A percentile compares a stretch with the other conserved stretches of the same genome.
Conservation (phyloP, 2,329 filamentous ascomycete species). For the Diplodia scrobiculata region DNA sequence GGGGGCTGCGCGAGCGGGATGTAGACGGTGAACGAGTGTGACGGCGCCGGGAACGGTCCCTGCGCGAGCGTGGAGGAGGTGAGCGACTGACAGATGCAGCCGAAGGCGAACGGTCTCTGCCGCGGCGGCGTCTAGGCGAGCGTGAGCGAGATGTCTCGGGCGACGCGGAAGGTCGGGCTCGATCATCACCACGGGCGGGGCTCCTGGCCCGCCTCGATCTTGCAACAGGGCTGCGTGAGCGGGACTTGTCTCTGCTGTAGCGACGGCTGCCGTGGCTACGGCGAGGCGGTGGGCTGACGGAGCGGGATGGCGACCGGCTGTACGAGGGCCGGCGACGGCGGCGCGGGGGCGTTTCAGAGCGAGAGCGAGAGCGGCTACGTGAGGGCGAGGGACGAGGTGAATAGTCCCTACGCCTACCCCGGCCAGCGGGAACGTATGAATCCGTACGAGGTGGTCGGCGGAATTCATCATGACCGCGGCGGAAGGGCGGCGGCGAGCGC, state of each 20-base stretch:
- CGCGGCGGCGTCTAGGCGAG: constrained; percentile 54
- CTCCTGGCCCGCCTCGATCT: constrained; percentile 35
- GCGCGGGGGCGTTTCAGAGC: constrained; percentile 47
- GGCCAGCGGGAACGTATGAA: constrained; percentile 58
- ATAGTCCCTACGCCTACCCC: constrained; percentile 44
- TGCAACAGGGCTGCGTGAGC: constrained; percentile 36
- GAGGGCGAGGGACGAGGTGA: constrained; percentile 35
- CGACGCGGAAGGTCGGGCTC: constrained; percentile 53
- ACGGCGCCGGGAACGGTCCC: constrained; percentile 40
- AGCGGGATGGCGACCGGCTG: constrained; percentile 29
- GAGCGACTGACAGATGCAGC: constrained; percentile 32
- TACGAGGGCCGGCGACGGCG: constrained; percentile 34
- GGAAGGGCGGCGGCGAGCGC: constrained; percentile 56
- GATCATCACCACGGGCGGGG: constrained; percentile 45
- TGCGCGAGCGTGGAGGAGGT: constrained; percentile 37
- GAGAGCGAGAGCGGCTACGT: constrained; percentile 31
- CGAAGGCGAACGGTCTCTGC: constrained; percentile 45
- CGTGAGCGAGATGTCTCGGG: constrained; percentile 58
- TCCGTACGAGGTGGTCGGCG: constrained; percentile 55
- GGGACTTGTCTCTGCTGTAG: constrained; percentile 36
- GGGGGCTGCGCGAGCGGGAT: constrained; percentile 46
- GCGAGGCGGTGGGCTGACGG: constrained; percentile 19
- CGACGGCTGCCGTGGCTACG: constrained; percentile 23
- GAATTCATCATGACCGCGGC: constrained; percentile 50
- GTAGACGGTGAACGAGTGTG: constrained; percentile 45